Evolutionary conservation across 148 eudicot species (phyloP), one percentile per base, ranked within the genome.

Genomic region (Beta vulgaris): DNA sequence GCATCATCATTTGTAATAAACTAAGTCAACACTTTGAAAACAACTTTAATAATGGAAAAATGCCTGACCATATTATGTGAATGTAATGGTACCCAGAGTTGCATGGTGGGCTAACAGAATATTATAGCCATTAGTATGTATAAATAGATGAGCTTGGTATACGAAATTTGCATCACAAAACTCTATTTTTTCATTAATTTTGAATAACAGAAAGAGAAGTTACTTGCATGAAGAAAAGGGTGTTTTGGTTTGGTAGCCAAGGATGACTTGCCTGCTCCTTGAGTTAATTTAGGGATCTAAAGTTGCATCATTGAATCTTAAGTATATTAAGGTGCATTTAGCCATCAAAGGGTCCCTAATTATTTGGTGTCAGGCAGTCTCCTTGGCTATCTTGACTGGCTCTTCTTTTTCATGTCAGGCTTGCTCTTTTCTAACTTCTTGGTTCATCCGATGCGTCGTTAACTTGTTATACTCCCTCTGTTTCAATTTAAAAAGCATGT

Each of bases 201-300:
- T n/a, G n/a, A n/a, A n/a, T n/a, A n/a, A n/a, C n/a, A n/a, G n/a
- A n/a, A 57, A 43, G 62, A 72, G 67, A 65, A 40, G 44, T 66
- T 64, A 31, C 72, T 78, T 63, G 67, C 81, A 78, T 72, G 81
- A 78, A 72, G 76, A 60, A 49, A 64, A 51, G 71, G 71, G 75
- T 72, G 25, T 59, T 58, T 31, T 21, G 29, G 76, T 78, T 78
- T 72, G 67, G 76, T 78, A 78, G 81, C 81, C 81, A 78, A 78
- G 81, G 81, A 78, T 78, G 81, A 72, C 81, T 78, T 78, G 81
- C 81, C 81, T 78, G 76, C 58, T 37, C 71, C 58, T 44, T 51
- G 9, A 13, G 7, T 43, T 37, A 13, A 44, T 69, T 16, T 28
- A 19, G 60, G 32, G 21, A 58, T 2, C 26, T 37, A 7, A n/a